A percentile compares a stretch with the other conserved stretches of the same genome.
Conservation (phyloP, 129 eudicot genomes). For the Centaurea solstitialis region DNA sequence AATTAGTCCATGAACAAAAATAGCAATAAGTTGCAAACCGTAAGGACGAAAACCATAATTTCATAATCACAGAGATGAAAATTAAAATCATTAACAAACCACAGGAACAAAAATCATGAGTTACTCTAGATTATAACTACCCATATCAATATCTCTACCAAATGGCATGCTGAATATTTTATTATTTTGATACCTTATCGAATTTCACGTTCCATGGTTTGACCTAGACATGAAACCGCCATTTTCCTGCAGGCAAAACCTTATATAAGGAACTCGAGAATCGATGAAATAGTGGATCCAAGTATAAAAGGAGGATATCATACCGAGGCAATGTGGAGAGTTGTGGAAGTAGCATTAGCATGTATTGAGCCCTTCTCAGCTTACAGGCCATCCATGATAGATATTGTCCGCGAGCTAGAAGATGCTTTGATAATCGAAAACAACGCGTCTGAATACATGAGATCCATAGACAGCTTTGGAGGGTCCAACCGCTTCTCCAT, state of each 20-base stretch:
- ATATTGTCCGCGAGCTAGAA: slow-evolving; percentile 86
- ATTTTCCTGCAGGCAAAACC: slow-evolving; percentile 62
- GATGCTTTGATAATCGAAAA: slow-evolving; percentile 87
- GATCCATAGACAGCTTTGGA: slow-evolving; percentile 79
- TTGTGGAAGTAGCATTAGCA: slow-evolving; percentile 84
- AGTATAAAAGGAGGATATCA: slow-evolving; percentile 83
- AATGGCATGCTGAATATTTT: no score
- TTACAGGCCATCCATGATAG: slow-evolving; percentile 75
- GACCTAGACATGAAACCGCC: neutral
- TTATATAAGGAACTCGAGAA: slow-evolving; percentile 67
- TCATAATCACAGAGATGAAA: no score
- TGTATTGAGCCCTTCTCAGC: slow-evolving; percentile 78
- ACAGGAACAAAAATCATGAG: no score
- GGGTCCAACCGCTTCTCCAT: slow-evolving; percentile 78
- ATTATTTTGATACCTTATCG: neutral
- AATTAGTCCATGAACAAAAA: no score
- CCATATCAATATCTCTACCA: neutral
- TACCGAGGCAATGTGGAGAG: slow-evolving; percentile 92
- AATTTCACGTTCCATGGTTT: neutral
- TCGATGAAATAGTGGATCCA: slow-evolving; percentile 84
- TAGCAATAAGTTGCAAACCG: no score
- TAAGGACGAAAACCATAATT: no score
- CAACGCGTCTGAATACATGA: slow-evolving; percentile 90
- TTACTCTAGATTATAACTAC: neutral
- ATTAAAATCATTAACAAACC: no score